A percentile compares a stretch with the other conserved stretches of the same genome.
phyloP scores from a whole-genome alignment of 148 eudicot genomes.

The Agrostemma githago region DNA sequence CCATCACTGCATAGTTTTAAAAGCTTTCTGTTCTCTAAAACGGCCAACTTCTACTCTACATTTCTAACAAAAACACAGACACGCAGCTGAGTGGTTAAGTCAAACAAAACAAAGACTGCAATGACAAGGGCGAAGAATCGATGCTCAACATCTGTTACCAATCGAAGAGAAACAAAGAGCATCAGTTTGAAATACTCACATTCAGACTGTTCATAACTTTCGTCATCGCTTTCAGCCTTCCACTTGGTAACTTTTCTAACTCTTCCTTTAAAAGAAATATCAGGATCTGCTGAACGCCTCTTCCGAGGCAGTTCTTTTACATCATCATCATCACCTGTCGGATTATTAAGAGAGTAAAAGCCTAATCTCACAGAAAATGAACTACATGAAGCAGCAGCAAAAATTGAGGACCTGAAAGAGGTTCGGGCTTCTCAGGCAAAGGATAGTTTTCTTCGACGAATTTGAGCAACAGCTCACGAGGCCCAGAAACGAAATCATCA shows the following conservation, averaged over 20 bases:
- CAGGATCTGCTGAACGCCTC: slow-evolving; percentile 61
- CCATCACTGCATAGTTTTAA: no score
- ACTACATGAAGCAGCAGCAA: slow-evolving; percentile 12
- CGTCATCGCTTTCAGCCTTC: slow-evolving; percentile 70
- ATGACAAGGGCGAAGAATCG: background rate
- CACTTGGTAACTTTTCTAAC: slow-evolving; percentile 80
- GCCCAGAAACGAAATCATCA: slow-evolving; percentile 95
- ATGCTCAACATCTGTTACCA: background rate
- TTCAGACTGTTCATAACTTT: slow-evolving; percentile 61
- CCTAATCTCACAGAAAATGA: slow-evolving; percentile 7
- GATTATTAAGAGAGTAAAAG: slow-evolving; percentile 10
- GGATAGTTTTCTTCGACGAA: slow-evolving; percentile 98
- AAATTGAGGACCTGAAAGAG: slow-evolving; percentile 52
- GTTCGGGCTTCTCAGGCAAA: slow-evolving; percentile 86
- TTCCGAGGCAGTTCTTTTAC: slow-evolving; percentile 67
- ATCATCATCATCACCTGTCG: slow-evolving; percentile 64
- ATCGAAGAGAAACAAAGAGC: background rate
- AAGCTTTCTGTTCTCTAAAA: background rate
- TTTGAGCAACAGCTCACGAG: slow-evolving; percentile 93
- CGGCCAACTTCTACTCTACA: background rate
- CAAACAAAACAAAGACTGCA: background rate
- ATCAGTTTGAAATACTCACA: slow-evolving; percentile 43
- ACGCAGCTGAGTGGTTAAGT: background rate
- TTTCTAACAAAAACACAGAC: background rate
- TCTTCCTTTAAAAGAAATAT: slow-evolving; percentile 79